A percentile compares a stretch with the other conserved stretches of the same genome.
Evolutionary conservation across 805 yeast genomes (phyloP).

Genomic region (Crinitomyces ghanaensis): DNA sequence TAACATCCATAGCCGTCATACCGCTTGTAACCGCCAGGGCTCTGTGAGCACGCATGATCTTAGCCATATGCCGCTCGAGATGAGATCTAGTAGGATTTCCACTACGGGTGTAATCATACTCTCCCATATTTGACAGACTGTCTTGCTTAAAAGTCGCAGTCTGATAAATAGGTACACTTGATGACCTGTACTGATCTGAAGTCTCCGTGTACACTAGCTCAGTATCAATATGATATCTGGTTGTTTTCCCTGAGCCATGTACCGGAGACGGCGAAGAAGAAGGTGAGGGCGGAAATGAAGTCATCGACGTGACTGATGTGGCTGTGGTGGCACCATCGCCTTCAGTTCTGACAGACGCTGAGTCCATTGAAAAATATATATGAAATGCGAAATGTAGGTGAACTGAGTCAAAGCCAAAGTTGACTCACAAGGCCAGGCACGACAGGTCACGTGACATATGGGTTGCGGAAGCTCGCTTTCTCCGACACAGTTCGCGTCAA

Average conservation of each 20-base stretch:
- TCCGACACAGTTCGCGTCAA: no score
- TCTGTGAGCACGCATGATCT: conserved; percentile 65
- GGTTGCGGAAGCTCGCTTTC: no score
- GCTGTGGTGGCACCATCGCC: conserved; percentile 11
- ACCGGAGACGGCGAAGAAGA: conserved; percentile 23
- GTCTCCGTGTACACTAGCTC: conserved; percentile 53
- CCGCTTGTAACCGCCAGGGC: conserved; percentile 82
- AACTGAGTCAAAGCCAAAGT: no score
- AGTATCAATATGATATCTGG: conserved; percentile 50
- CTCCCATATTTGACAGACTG: conserved; percentile 62
- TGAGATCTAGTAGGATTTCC: conserved; percentile 89
- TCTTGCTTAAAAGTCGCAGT: conserved; percentile 89
- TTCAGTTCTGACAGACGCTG: no score
- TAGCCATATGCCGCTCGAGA: conserved; percentile 65
- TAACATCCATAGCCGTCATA: conserved; percentile 86
- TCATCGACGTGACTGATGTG: conserved; percentile 10
- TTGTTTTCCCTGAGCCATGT: no score
- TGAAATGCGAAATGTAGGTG: no score
- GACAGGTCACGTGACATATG: no score
- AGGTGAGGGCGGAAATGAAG: no score
- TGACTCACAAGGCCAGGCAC: no score
- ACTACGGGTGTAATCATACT: conserved; percentile 77
- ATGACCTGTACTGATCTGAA: conserved; percentile 63
- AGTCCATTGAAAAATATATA: no score
- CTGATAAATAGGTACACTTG: conserved; percentile 82